Percentiles rank a stretch among this genome's conserved stretches.
phyloP scores from a whole-genome alignment of 495 filamentous ascomycete genomes.

The Hypomontagnella monticulosa region DNA sequence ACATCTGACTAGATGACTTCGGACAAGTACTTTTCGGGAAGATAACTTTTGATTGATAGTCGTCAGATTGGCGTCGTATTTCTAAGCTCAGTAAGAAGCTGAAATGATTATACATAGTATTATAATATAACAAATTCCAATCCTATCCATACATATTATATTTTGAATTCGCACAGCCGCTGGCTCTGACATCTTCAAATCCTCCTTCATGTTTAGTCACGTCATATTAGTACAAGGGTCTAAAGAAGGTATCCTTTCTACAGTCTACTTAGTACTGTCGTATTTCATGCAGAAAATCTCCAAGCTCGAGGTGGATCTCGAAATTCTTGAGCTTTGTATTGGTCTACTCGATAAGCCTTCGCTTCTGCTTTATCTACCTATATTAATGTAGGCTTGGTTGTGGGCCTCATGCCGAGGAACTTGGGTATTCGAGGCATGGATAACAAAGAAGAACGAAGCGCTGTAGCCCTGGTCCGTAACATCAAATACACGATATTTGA shows the following conservation, averaged over 20 bases:
- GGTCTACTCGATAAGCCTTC: not conserved
- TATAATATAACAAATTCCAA: not conserved
- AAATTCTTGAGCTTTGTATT: constrained; percentile 1
- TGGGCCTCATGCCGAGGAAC: not conserved
- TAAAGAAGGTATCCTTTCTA: constrained; percentile 7
- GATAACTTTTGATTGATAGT: too few relatives aligned
- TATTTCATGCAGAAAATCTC: constrained; percentile 16
- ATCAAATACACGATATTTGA: too few relatives aligned
- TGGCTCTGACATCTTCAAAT: constrained; percentile 8
- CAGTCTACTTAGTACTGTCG: constrained; percentile 1
- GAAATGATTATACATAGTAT: too few relatives aligned
- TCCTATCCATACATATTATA: not conserved
- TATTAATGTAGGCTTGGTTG: not conserved
- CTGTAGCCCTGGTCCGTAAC: too few relatives aligned
- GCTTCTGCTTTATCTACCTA: not conserved
- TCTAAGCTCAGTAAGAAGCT: too few relatives aligned
- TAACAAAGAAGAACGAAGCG: not conserved
- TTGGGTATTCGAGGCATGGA: too few relatives aligned
- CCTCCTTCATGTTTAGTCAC: constrained; percentile 28
- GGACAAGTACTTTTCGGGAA: too few relatives aligned
- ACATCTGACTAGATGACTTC: too few relatives aligned
- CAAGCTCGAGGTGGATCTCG: constrained; percentile 10
- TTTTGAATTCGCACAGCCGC: constrained; percentile 8
- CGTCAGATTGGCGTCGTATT: too few relatives aligned
- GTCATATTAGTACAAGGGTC: constrained; percentile 31